A percentile compares a stretch with the other conserved stretches of the same genome.
phyloP scores from a whole-genome alignment of 805 yeast genomes.

The Nakazawaea pomicola region DNA sequence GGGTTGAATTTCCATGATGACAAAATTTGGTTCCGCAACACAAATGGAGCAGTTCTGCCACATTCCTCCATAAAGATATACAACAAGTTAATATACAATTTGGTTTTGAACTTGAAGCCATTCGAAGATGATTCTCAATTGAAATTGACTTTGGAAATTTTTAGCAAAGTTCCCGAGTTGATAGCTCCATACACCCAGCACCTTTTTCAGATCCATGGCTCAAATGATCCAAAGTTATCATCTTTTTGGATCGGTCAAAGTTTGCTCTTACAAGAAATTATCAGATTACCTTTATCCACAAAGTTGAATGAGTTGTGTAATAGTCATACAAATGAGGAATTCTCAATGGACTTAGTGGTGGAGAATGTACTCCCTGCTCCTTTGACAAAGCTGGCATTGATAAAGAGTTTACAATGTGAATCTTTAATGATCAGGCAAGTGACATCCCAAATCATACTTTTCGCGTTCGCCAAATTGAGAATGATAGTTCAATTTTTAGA shows the following conservation, averaged over 20 bases:
- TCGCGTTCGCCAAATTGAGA: constrained; percentile 50
- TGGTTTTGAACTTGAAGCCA: constrained; percentile 67
- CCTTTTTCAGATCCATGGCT: constrained; percentile 53
- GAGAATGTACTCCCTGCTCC: constrained; percentile 65
- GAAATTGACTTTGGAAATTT: constrained; percentile 43
- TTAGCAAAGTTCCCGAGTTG: constrained; percentile 59
- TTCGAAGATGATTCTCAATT: constrained; percentile 71
- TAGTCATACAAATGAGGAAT: background rate
- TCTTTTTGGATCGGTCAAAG: constrained; percentile 83
- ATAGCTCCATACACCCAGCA: constrained; percentile 64
- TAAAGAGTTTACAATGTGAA: constrained; percentile 52
- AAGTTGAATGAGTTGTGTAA: constrained; percentile 17
- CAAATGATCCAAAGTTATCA: constrained; percentile 73
- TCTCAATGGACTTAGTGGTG: constrained; percentile 18
- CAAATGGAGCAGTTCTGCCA: constrained; percentile 39
- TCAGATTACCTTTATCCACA: constrained; percentile 52
- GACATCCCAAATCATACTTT: constrained; percentile 53
- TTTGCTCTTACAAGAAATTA: constrained; percentile 51
- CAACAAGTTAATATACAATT: constrained; percentile 61
- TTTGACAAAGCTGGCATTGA: constrained; percentile 50
- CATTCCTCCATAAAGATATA: constrained; percentile 48
- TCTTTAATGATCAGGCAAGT: constrained; percentile 54
- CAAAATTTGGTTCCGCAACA: constrained; percentile 41
- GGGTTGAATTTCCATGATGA: constrained; percentile 46
- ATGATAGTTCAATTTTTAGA: constrained; percentile 28